Evolutionary conservation across 768 basidiomycete species (phyloP), one percentile per base, ranked within the genome.

Genomic region (Solioccasus polychromus): DNA sequence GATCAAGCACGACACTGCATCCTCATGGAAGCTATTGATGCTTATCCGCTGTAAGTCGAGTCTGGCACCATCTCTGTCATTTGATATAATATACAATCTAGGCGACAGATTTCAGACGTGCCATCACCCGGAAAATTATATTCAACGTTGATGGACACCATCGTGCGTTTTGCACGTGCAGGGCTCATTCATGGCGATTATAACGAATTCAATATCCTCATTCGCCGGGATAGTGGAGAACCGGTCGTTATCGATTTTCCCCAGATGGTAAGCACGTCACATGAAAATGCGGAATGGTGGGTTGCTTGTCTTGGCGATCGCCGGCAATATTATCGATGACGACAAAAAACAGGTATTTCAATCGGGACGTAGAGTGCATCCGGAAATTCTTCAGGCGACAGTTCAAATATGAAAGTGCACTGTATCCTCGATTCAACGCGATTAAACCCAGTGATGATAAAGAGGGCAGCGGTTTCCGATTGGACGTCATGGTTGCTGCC

Each of bases 141-240:
- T 68, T 93, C 93, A 1, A 70, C 73, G 15, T 73, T 98, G 35
- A 98, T 98, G 96, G 91, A 92, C 64, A 73, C 97, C 49, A 92
- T 98, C 61, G 92, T 97, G 46, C 89, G 92, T 42, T 87, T 98
- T 59, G 94, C 95, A 5, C 83, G 80, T 29, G 82, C 88, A 14
- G 96, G 96, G 5, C 78, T 99, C n/a, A 98, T 99, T 41, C 96
- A 99, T 59, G 94, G 96, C 32, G 96, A 99, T 58, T 99, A 89
- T 70, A 99, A 99, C 69, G 96, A 99, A 62, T 99, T 98, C 74
- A 98, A 99, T 66, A 93, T 99, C 54, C 82, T 99, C 50, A 92
- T 99, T 56, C 79, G 79, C 29, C 80, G 88, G 36, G 83, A 84
- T 42, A 72, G 68, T 35, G 78, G 78, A 10, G 83, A 91, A 57